Conservation (phyloP, 73 alveolate genomes). For the Paramecium sonneborni region DNA sequence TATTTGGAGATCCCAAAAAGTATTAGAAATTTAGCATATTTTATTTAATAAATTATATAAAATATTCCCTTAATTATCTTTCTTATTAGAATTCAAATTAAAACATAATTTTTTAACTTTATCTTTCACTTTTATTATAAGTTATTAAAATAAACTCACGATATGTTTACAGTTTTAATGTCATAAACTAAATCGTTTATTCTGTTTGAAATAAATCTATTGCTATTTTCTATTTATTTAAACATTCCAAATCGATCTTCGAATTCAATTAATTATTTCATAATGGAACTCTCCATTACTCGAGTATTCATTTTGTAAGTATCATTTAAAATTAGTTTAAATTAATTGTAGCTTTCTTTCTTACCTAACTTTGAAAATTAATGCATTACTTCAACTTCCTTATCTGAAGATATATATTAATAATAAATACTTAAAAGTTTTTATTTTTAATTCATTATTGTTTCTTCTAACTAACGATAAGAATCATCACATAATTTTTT, state of each 20-base stretch:
- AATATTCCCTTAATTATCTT: no score
- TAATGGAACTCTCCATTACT: background rate
- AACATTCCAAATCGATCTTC: background rate
- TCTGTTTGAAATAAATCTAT: conserved; percentile 16
- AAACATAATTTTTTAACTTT: no score
- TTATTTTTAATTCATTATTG: background rate
- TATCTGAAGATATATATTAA: background rate
- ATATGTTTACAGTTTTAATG: background rate
- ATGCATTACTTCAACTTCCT: conserved; percentile 44
- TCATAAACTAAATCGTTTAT: conserved; percentile 29
- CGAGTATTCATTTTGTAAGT: background rate
- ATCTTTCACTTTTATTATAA: no score
- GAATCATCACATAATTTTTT: conserved; percentile 55
- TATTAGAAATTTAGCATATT: no score
- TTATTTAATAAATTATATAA: no score
- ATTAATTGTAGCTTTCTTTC: background rate
- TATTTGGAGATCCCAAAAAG: no score
- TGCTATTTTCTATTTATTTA: background rate
- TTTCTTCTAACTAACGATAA: background rate
- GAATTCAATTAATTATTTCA: background rate
- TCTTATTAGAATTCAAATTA: no score
- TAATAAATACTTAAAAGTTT: background rate
- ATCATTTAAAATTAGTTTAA: background rate
- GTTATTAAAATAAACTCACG: background rate
- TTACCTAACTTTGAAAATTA: conserved; percentile 15